Conservation (phyloP, 768 basidiomycete species). For the Mrakia blollopis region DNA sequence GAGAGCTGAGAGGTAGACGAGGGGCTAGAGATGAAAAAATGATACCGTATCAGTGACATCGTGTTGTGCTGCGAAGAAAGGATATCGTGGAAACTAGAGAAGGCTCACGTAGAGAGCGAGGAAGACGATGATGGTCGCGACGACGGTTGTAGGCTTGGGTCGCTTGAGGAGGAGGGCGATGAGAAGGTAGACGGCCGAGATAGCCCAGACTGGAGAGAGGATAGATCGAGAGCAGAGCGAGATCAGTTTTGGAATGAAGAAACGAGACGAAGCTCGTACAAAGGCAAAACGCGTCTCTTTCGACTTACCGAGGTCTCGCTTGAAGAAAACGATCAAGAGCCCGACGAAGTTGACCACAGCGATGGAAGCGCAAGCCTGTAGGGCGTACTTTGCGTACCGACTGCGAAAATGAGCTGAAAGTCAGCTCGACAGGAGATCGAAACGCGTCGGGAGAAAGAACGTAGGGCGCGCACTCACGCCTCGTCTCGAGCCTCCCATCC, state of each 20-base stretch:
- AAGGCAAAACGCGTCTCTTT: constrained; percentile 35
- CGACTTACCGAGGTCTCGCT: constrained; percentile 39
- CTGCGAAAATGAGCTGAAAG: neutral
- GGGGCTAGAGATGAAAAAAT: neutral
- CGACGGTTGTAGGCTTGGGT: constrained; percentile 43
- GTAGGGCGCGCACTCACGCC: constrained; percentile 31
- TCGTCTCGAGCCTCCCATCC: constrained; percentile 51
- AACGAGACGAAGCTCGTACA: neutral
- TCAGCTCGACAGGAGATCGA: neutral
- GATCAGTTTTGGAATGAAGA: constrained; percentile 36
- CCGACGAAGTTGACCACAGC: constrained; percentile 56
- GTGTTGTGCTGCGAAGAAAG: neutral
- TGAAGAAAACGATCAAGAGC: constrained; percentile 39
- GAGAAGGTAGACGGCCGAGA: constrained; percentile 35
- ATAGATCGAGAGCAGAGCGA: constrained; percentile 39
- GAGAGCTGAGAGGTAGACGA: constrained; percentile 14
- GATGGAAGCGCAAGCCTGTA: constrained; percentile 68
- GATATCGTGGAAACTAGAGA: neutral
- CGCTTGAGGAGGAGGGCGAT: constrained; percentile 41
- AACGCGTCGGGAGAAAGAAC: neutral
- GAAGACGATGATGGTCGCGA: constrained; percentile 44
- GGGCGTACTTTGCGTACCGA: constrained; percentile 58
- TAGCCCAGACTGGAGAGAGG: constrained; percentile 38
- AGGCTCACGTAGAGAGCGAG: constrained; percentile 41
- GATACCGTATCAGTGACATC: neutral